Evolutionary conservation across 495 filamentous ascomycete species (phyloP).

Genomic region (Elasticomyces elasticus): DNA sequence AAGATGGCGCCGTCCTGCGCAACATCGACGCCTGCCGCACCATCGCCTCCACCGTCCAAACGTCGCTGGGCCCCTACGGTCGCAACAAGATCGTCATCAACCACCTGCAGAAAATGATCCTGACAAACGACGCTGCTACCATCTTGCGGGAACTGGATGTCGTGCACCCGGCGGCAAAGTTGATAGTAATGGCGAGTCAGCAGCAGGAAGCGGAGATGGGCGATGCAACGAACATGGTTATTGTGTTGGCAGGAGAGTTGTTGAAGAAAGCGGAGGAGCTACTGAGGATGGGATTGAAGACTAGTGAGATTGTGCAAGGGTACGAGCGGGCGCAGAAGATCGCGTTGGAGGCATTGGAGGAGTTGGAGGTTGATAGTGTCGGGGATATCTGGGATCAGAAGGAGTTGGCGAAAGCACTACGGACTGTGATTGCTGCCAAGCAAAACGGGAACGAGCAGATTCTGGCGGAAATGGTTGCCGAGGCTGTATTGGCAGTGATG

Average conservation of each 20-base stretch:
- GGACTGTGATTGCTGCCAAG: conserved; percentile 92
- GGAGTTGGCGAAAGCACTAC: conserved; percentile 89
- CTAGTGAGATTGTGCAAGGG: conserved; percentile 87
- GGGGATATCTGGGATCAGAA: conserved; percentile 64
- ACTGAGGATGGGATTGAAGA: conserved; percentile 89
- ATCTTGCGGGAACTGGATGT: conserved; percentile 97
- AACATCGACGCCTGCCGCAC: conserved; percentile 98
- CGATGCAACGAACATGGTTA: conserved; percentile 96
- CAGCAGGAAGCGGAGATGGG: conserved; percentile 99
- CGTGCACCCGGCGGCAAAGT: conserved; percentile 94
- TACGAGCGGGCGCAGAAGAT: conserved; percentile 91
- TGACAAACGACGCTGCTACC: conserved; percentile 95
- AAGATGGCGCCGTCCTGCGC: conserved; percentile 96
- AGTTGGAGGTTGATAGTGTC: conserved; percentile 84
- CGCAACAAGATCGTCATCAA: conserved; percentile 99
- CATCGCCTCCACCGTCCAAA: conserved; percentile 91
- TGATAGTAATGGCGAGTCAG: conserved; percentile 98
- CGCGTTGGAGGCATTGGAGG: conserved; percentile 74
- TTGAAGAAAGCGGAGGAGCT: conserved; percentile 96
- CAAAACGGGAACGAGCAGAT: conserved; percentile 86
- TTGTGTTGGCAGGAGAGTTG: conserved; percentile 89
- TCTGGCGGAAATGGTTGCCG: conserved; percentile 75
- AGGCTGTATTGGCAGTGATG: conserved; percentile 86
- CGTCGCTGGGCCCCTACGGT: conserved; percentile 91
- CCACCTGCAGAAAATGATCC: conserved; percentile 98